Evolutionary conservation across 192 early-diverging fungal genomes (phyloP), one percentile per base, ranked within the genome.

Genomic region (Coemansia sp.): DNA sequence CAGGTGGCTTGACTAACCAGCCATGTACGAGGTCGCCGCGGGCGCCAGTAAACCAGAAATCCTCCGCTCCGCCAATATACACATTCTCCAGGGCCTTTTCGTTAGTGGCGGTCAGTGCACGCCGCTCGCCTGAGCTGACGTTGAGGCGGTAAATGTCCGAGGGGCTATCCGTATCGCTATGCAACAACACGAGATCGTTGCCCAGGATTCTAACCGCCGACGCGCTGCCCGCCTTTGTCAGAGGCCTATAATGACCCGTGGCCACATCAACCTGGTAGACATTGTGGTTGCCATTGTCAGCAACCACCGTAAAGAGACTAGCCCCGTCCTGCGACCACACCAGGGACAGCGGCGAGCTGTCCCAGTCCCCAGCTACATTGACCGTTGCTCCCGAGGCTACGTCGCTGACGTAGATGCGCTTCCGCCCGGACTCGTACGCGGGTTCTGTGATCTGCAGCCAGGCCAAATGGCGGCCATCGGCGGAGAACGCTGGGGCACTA

Each of bases 391-490:
- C 59, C 0, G 66, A 38, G 1, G 59, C 34, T 3, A 69, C 47
- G 43, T 76, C 64, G 53, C 86, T 72, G 31, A 91, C 37, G 31
- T 86, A 76, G 23, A 94, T 87, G 10, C 85, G 76, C 57, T 89
- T 90, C 48, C 80, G 85, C 58, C 92, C 92, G 3, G 93, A 75
- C 68, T 94, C 92, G 65, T 94, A 91, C 18, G 87, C 83, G 3
- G 87, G 87, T 41, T 73, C 84, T 52, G 83, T 75, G 87, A 92
- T 93, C 78, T 94, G 90, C 36, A 94, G 75, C 77, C 90, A 94
- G 6, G 89, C 87, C 34, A 94, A 59, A 25, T 65, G 68, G 20
- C 64, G 75, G n/a, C 92, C 92, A 26, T 89, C 89, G 2, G 82
- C 62, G 0, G 88, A 85, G 62, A 87, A 92, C 26, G 66, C 76